Base-by-base conservation (phyloP, 129 eudicot species). In the Apium graveolens region DNA sequence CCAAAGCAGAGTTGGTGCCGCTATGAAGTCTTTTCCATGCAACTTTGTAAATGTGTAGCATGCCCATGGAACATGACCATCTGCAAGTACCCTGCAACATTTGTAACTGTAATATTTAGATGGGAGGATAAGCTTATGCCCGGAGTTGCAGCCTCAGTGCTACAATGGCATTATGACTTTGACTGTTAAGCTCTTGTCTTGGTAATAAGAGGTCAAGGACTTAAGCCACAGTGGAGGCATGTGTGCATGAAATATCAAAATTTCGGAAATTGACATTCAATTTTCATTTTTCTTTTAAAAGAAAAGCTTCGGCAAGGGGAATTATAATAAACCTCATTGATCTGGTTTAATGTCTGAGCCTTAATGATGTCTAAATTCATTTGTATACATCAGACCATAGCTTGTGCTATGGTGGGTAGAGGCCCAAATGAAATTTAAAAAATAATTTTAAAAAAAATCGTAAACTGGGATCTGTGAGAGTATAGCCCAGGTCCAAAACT, bases 21-120 rank as follows among this genome's bases (percentile, higher is more conserved):
- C 82, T 49, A 81, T 79, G 82, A 96, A 82, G 72, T 83, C 85
- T 76, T 83, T 80, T 68, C 88, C 87, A 62, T 96, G 97, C 85
- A 86, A 74, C 73, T 84, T 86, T 35, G 97, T 83, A 74, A 96
- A 96, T 27, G 97, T 93, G 82, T 86, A 85, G 39, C 99, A 96
- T 0, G 99, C 97, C 99, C 99, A 96, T 11, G 97, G 90, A 76
- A 92, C 78, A 85, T 96, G 99, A 73, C 88, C 90, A 89, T 96
- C 97, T 48, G 96, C 99, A 44, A 92, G 84, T 75, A 96, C 97
- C 79, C 97, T 96, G 88, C 60, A 29, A 83, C 42, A 42, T 51
- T 35, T 73, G 72, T 71, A 75, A 79, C 45, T 38, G 38, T 7
- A 77, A n/a, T 2, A 27, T 32, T n/a, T 31, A 65, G 20, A 29